Base-by-base conservation (phyloP, 495 filamentous ascomycete species). In the Clohesyomyces aquaticus region DNA sequence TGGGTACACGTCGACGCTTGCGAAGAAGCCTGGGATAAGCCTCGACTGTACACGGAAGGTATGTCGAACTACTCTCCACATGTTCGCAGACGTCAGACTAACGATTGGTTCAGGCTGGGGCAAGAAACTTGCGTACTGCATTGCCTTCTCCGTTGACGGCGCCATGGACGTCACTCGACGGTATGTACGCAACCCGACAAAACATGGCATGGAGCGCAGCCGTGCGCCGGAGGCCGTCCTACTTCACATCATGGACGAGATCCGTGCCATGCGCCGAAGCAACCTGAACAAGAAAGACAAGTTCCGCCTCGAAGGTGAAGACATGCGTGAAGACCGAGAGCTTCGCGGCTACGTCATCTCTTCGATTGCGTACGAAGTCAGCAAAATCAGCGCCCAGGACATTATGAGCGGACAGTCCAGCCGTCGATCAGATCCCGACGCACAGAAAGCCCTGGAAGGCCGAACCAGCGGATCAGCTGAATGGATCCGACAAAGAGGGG, bases 1-100 rank as follows among this genome's bases (percentile, higher is more conserved):
- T 99, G 94, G 94, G 81, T 99, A n/a, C 95, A 98, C 65, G 92
- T 98, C 19, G 94, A 99, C 72, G 85, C 86, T 10, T 97, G 93
- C 72, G 94, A 99, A 73, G 94, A 92, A 68, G 85, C 88, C 2
- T 99, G 92, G 91, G 93, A 99, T 73, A 91, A 94, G 66, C 95
- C 94, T 18, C 82, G 89, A 42, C 80, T 99, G 27, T 99, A 99
- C 75, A 82, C 91, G 6, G 91, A 98, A 75, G 94, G 91, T 85
- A 75, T 59, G 79, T 76, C 21, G 22, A 50, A 2, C 42, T 48
- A 3, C 27, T 56, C 19, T 8, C 2, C 41, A 55, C n/a, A 12
- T 47, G 16, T 23, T 43, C 8, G 59, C 32, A 18, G 11, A 16
- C 47, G 27, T 41, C 27, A 21, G 38, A 55, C 42, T 63, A 45